Conservation (phyloP, 352 stramenopile species). For the Globisporangium acanthophoron region DNA sequence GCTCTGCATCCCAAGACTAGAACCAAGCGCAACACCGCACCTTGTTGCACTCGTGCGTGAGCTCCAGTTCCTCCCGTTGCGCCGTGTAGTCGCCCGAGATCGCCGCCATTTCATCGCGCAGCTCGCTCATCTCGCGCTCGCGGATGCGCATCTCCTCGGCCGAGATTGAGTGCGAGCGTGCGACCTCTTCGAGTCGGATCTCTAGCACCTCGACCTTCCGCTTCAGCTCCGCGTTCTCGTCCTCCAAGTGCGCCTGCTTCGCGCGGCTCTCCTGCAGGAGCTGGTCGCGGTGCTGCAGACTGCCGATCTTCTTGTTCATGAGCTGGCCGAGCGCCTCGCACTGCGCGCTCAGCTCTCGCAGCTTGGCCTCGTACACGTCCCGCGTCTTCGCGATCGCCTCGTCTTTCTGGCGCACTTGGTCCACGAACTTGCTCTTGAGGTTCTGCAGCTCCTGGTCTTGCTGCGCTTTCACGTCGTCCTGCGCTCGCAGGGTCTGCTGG, state of each 20-base stretch:
- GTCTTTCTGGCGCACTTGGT: slow-evolving; percentile 70
- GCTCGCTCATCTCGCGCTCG: slow-evolving; percentile 44
- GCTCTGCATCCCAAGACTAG: neutral
- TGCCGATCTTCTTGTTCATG: slow-evolving; percentile 70
- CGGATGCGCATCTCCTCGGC: slow-evolving; percentile 57
- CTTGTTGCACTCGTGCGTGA: slow-evolving; percentile 44
- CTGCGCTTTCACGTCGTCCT: slow-evolving; percentile 48
- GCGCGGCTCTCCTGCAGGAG: slow-evolving; percentile 58
- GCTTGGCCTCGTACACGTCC: slow-evolving; percentile 60
- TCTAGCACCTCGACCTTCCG: slow-evolving; percentile 75
- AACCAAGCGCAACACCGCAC: slow-evolving; percentile 14
- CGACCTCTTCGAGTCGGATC: slow-evolving; percentile 69
- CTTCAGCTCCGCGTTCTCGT: slow-evolving; percentile 74
- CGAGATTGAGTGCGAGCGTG: slow-evolving; percentile 49
- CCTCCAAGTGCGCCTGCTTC: slow-evolving; percentile 50
- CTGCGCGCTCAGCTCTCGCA: slow-evolving; percentile 53
- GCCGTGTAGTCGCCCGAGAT: slow-evolving; percentile 65
- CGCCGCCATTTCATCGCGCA: slow-evolving; percentile 59
- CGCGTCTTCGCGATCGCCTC: slow-evolving; percentile 43
- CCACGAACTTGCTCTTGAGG: slow-evolving; percentile 47
- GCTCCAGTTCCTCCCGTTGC: slow-evolving; percentile 53
- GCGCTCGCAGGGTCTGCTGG: slow-evolving; percentile 45
- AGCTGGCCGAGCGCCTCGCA: slow-evolving; percentile 67
- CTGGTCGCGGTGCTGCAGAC: slow-evolving; percentile 63
- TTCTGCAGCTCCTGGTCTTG: slow-evolving; percentile 66